Percentiles rank a stretch among this genome's conserved stretches.
Conservation (phyloP, 2,329 filamentous ascomycete species). For the Davidsoniella neocaledoniae region DNA sequence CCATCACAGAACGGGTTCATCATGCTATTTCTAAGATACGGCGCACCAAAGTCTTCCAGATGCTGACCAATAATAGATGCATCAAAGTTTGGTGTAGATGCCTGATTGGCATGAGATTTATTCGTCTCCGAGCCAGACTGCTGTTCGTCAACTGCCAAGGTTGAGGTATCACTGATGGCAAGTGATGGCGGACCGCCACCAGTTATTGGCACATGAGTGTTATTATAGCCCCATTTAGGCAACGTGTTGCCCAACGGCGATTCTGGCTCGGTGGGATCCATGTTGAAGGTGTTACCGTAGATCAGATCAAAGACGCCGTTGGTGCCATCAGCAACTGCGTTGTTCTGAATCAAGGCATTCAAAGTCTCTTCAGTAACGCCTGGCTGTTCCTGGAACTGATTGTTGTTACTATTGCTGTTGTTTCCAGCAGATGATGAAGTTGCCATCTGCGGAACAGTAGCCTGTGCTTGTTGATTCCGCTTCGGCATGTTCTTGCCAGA, state of each 20-base stretch:
- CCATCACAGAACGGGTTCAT: too few relatives aligned
- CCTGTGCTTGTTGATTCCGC: background rate
- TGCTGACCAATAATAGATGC: too few relatives aligned
- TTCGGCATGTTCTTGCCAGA: background rate
- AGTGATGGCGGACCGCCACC: conserved; percentile 4
- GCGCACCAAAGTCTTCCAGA: too few relatives aligned
- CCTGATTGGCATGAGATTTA: too few relatives aligned
- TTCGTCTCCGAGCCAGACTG: background rate
- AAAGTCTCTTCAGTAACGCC: background rate
- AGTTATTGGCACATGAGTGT: conserved; percentile 1
- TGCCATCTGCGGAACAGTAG: background rate
- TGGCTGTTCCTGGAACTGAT: background rate
- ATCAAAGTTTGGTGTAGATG: too few relatives aligned
- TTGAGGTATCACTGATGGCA: conserved; percentile 3
- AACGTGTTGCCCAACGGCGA: background rate
- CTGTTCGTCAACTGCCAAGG: background rate
- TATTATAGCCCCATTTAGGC: conserved; percentile 1
- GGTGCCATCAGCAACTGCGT: background rate
- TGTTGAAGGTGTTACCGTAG: conserved; percentile 3
- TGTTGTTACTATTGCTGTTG: too few relatives aligned
- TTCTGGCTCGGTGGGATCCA: background rate
- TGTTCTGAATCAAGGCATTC: conserved; percentile 1
- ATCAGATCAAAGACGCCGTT: conserved; percentile 6
- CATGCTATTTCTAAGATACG: too few relatives aligned
- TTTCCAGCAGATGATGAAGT: background rate